phyloP scores from a whole-genome alignment of 495 filamentous ascomycete genomes.

The Lophium mytilinum region DNA sequence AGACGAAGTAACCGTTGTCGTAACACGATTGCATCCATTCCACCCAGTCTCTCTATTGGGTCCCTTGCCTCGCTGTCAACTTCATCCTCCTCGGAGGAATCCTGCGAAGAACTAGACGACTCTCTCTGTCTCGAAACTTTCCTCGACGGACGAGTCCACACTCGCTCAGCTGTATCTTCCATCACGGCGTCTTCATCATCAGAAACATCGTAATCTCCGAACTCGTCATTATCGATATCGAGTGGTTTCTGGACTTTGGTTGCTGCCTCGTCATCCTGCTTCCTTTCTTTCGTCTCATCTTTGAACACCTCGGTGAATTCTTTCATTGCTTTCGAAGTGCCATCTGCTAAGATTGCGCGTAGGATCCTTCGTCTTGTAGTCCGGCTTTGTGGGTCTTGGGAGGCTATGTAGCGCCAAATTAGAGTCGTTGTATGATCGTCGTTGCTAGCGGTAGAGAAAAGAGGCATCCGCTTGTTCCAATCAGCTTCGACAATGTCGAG shows the following conservation, averaged over 20 bases:
- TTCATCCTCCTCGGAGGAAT: not conserved
- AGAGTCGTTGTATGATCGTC: slow-evolving; percentile 33
- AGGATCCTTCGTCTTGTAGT: slow-evolving; percentile 45
- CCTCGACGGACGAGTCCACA: not conserved
- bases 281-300: slow-evolving; percentile 46
- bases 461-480: slow-evolving; percentile 49
- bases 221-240: slow-evolving; percentile 51
- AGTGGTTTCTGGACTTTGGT: slow-evolving; percentile 38
- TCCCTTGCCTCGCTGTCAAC: not conserved
- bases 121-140: not conserved
- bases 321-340: slow-evolving; percentile 35
- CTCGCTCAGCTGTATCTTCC: slow-evolving; percentile 31
- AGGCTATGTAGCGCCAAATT: slow-evolving; percentile 46
- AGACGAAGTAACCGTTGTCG: slow-evolving; percentile 36
- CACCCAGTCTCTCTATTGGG: slow-evolving; percentile 30
- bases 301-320: slow-evolving; percentile 56
- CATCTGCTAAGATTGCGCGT: slow-evolving; percentile 59
- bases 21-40: slow-evolving; percentile 34
- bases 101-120: not conserved
- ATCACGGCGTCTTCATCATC: slow-evolving; percentile 39
- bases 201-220: slow-evolving; percentile 51
- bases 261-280: slow-evolving; percentile 26
- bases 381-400: slow-evolving; percentile 32
- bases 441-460: slow-evolving; percentile 26
- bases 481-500: slow-evolving; percentile 70